These are phyloP conservation scores for Cruciata laevipes DNA, from an alignment of 257 asterid species.

Conservation along the genomic window DNA sequence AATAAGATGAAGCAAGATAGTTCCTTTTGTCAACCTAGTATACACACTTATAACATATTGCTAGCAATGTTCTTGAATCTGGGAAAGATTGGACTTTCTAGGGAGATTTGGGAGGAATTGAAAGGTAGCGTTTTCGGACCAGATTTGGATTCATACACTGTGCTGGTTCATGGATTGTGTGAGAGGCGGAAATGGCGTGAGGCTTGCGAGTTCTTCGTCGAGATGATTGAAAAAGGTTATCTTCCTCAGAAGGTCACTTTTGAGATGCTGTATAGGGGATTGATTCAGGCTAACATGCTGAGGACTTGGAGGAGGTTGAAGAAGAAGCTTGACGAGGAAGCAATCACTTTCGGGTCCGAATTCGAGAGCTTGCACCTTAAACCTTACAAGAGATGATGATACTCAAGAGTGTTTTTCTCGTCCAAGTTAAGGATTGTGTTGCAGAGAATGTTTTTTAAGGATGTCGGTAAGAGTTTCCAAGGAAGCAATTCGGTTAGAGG, in stretches of 20 bases:
- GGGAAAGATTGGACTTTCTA: slow-evolving; percentile 41
- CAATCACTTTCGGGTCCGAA: slow-evolving; percentile 58
- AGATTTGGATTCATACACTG: slow-evolving; percentile 50
- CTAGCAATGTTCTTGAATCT: slow-evolving; percentile 55
- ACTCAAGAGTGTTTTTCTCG: background rate
- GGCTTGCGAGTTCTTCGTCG: slow-evolving; percentile 67
- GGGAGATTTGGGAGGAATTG: slow-evolving; percentile 83
- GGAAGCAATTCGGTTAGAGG: background rate
- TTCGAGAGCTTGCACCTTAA: slow-evolving; percentile 62
- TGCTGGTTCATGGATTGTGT: slow-evolving; percentile 43
- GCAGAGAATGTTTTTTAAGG: background rate
- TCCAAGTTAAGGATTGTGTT: background rate
- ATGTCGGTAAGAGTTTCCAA: background rate
- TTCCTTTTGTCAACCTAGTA: slow-evolving; percentile 40
- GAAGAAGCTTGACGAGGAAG: slow-evolving; percentile 83
- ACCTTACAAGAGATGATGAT: slow-evolving; percentile 67
- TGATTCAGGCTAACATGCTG: slow-evolving; percentile 81
- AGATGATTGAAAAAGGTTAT: slow-evolving; percentile 85
- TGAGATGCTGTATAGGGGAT: slow-evolving; percentile 71
- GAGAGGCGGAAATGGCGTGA: slow-evolving; percentile 55
- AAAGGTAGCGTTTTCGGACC: slow-evolving; percentile 58
- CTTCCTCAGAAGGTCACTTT: slow-evolving; percentile 81
- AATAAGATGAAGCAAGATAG: slow-evolving; percentile 58
- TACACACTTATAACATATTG: slow-evolving; percentile 65
- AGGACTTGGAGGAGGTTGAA: slow-evolving; percentile 87